A percentile compares a stretch with the other conserved stretches of the same genome.
Conservation (phyloP, 129 eudicot species). For the Glebionis coronaria region DNA sequence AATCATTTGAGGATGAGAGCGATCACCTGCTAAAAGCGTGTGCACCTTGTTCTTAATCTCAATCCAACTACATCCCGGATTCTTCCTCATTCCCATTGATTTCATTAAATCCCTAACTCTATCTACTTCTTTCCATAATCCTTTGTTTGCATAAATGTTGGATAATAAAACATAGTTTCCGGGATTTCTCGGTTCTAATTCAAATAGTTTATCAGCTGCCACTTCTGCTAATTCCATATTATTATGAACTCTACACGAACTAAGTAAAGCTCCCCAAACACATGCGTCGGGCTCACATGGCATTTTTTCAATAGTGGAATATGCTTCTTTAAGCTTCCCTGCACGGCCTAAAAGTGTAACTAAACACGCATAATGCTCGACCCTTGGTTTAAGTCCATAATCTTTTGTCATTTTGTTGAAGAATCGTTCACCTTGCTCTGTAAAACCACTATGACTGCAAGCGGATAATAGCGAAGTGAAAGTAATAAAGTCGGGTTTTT, state of each 20-base stretch:
- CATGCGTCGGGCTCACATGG: slow-evolving; percentile 88
- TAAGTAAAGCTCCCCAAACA: slow-evolving; percentile 92
- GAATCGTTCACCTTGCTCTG: slow-evolving; percentile 58
- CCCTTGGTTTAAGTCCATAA: slow-evolving; percentile 54
- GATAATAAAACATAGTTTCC: slow-evolving; percentile 82
- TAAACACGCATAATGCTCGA: slow-evolving; percentile 88
- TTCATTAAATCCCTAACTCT: slow-evolving; percentile 70
- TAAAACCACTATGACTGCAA: slow-evolving; percentile 83
- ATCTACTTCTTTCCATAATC: slow-evolving; percentile 70
- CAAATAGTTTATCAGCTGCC: slow-evolving; percentile 67
- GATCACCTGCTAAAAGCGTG: slow-evolving; percentile 86
- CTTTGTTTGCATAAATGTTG: slow-evolving; percentile 76
- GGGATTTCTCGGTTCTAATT: slow-evolving; percentile 77
- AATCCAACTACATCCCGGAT: slow-evolving; percentile 98
- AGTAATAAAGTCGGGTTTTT: slow-evolving; percentile 67
- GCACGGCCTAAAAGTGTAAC: slow-evolving; percentile 90
- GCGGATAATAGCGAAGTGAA: slow-evolving; percentile 77
- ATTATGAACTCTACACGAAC: slow-evolving; percentile 80
- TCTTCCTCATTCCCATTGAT: slow-evolving; percentile 76
- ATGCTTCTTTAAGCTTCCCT: slow-evolving; percentile 81
- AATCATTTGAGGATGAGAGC: slow-evolving; percentile 69
- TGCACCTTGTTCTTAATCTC: slow-evolving; percentile 80
- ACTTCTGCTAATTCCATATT: slow-evolving; percentile 55
- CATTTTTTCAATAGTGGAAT: slow-evolving; percentile 59
- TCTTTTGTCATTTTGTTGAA: slow-evolving; percentile 59